Evolutionary conservation across 2,329 filamentous ascomycete genomes (phyloP), one percentile per base, ranked within the genome.

Genomic region (Pseudocercospora cruenta): DNA sequence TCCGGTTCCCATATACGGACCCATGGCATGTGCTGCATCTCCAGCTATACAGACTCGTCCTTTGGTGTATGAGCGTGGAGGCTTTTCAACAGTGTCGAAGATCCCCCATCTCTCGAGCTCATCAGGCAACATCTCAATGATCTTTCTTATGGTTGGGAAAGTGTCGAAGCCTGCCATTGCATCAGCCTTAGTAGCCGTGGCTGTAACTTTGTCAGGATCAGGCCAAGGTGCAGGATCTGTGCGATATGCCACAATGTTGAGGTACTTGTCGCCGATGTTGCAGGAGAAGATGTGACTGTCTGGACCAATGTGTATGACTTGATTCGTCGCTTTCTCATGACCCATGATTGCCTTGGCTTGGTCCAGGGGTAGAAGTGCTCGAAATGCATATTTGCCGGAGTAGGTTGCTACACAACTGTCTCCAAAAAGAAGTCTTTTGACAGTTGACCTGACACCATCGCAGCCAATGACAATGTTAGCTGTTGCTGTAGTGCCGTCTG

Each of bases 381-480:
- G 49, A 19, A 53, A 53, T 22, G 49, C 49, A 19, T 53, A 53
- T 53, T 53, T 53, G 19, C 49, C 49, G 2, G 19, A 22, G 49
- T 53, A 74, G 0, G 81, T 76, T 2, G 81, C 78, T 0, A 82
- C 80, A 64, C 82, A 75, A 24, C 78, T 75, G 8, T 22, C 12
- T 14, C 67, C 64, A 39, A 67, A 64, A 19, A 70, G 47, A 12
- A 85, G 73, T 39, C 83, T 73, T 6, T 88, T 80, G 3, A 85
- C 80, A 2, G 80, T 78, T 0, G 85, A 86, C 72, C 86, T 86
- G 71, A 90, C 87, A 22, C 69, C 69, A 51, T 70, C 69, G 22
- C 62, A 64, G 8, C 69, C 69, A 53, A 70, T 69, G 16, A 67
- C 59, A 28, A 69, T 67, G 63, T 78, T 75, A 12, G 71, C 77